These are phyloP conservation scores for Penicillium oxalicum DNA, from an alignment of 2,329 filamentous ascomycete species.

Conservation along the genomic window DNA sequence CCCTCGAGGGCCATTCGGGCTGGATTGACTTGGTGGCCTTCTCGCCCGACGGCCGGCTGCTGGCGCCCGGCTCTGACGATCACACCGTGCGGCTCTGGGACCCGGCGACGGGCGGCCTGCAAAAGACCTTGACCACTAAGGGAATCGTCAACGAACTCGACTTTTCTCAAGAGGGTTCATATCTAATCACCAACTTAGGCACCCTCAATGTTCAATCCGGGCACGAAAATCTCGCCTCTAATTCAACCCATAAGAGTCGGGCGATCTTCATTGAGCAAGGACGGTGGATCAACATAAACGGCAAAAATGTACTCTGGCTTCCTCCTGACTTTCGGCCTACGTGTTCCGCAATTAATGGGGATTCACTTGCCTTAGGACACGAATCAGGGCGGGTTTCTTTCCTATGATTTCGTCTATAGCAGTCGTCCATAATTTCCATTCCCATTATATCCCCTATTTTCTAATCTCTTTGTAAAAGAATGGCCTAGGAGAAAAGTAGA, in stretches of 20 bases:
- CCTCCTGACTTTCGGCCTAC: too few relatives aligned
- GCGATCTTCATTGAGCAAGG: conserved; percentile 1
- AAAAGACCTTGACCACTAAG: background rate
- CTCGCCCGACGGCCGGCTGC: conserved; percentile 4
- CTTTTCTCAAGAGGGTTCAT: background rate
- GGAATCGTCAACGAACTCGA: background rate
- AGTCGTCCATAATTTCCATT: background rate
- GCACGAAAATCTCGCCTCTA: background rate
- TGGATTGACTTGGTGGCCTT: background rate
- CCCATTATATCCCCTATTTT: background rate
- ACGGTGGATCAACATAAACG: conserved; percentile 10
- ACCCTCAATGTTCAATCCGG: background rate
- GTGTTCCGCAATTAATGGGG: too few relatives aligned
- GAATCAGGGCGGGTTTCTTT: background rate
- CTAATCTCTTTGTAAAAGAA: conserved; percentile 1
- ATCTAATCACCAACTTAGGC: background rate
- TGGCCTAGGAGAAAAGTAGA: background rate
- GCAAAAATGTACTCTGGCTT: conserved; percentile 9
- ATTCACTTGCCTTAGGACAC: too few relatives aligned
- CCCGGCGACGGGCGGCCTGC: background rate
- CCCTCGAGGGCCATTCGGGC: conserved; percentile 12
- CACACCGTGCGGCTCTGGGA: conserved; percentile 1
- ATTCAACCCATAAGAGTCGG: background rate
- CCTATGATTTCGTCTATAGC: conserved; percentile 5
- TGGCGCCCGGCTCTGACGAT: conserved; percentile 4